phyloP scores from a whole-genome alignment of 2,329 filamentous ascomycete genomes.

The Capronia epimyces region DNA sequence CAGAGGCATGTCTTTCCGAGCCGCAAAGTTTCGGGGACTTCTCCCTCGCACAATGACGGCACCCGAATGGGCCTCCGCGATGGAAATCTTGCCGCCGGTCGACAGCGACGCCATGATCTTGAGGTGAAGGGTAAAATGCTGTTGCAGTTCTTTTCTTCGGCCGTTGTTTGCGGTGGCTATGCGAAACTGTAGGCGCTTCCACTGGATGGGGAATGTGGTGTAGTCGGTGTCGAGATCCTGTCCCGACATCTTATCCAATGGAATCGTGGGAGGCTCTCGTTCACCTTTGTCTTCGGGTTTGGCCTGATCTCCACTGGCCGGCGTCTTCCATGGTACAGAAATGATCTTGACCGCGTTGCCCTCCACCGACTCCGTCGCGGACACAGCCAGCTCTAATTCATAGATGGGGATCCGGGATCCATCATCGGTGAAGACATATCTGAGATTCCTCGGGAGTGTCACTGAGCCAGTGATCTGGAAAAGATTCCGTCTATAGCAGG shows the following conservation, averaged over 20 bases:
- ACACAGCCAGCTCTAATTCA: slow-evolving; percentile 79
- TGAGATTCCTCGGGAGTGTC: slow-evolving; percentile 68
- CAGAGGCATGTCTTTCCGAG: slow-evolving; percentile 85
- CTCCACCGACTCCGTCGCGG: slow-evolving; percentile 90
- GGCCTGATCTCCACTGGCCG: slow-evolving; percentile 61
- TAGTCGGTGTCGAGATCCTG: slow-evolving; percentile 73
- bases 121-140: slow-evolving; percentile 86
- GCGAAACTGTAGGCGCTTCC: slow-evolving; percentile 88
- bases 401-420: slow-evolving; percentile 78
- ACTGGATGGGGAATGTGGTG: slow-evolving; percentile 85
- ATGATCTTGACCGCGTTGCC: slow-evolving; percentile 89
- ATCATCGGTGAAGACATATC: slow-evolving; percentile 76
- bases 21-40: slow-evolving; percentile 91
- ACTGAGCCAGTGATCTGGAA: slow-evolving; percentile 93
- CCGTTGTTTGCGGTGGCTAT: slow-evolving; percentile 97
- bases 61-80: slow-evolving; percentile 79
- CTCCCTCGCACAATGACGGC: slow-evolving; percentile 90
- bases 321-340: slow-evolving; percentile 96
- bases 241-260: slow-evolving; percentile 61
- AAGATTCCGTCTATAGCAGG: slow-evolving; percentile 90
- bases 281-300: slow-evolving; percentile 59
- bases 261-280: slow-evolving; percentile 79
- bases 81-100: slow-evolving; percentile 72
- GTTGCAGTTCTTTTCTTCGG: slow-evolving; percentile 86
- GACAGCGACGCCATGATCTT: slow-evolving; percentile 79